Conservation (phyloP, 768 basidiomycete species). For the Tephrocybe rancida region DNA sequence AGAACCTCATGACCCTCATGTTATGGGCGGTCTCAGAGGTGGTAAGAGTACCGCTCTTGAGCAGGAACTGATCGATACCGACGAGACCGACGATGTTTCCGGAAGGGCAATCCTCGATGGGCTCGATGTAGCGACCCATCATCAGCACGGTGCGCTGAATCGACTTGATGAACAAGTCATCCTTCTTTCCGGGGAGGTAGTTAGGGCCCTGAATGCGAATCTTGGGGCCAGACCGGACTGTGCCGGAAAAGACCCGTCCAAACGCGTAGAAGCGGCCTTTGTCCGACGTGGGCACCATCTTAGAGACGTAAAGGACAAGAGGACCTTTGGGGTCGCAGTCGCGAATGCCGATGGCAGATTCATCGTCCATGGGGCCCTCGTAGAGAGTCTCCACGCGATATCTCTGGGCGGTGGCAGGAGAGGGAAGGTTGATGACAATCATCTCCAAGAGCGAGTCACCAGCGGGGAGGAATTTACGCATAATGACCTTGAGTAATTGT, state of each 20-base stretch:
- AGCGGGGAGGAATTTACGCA: conserved; percentile 99
- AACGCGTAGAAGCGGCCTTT: conserved; percentile 99
- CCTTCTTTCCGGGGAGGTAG: conserved; percentile 98
- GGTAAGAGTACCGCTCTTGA: conserved; percentile 98
- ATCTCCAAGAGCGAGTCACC: conserved; percentile 99
- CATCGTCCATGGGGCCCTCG: conserved; percentile 99
- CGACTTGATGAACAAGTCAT: conserved; percentile 96
- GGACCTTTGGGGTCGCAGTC: conserved; percentile 97
- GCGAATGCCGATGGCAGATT: conserved; percentile 97
- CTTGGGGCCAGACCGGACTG: conserved; percentile 95
- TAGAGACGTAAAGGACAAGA: conserved; percentile 97
- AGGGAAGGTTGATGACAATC: conserved; percentile 99
- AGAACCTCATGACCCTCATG: conserved; percentile 99
- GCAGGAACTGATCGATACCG: conserved; percentile 99
- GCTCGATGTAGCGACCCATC: conserved; percentile 99
- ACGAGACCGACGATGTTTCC: conserved; percentile 99
- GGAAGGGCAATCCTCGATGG: conserved; percentile 98
- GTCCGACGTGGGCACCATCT: conserved; percentile 99
- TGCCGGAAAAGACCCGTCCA: conserved; percentile 99
- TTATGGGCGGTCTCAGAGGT: conserved; percentile 99
- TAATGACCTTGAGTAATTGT: conserved; percentile 92
- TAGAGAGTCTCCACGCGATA: conserved; percentile 99
- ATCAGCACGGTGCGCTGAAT: conserved; percentile 99
- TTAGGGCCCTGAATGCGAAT: conserved; percentile 99
- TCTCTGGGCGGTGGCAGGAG: conserved; percentile 93